Evolutionary conservation across 192 early-diverging fungal genomes (phyloP), one percentile per base, ranked within the genome.

Genomic region (Coemansia aciculifera): DNA sequence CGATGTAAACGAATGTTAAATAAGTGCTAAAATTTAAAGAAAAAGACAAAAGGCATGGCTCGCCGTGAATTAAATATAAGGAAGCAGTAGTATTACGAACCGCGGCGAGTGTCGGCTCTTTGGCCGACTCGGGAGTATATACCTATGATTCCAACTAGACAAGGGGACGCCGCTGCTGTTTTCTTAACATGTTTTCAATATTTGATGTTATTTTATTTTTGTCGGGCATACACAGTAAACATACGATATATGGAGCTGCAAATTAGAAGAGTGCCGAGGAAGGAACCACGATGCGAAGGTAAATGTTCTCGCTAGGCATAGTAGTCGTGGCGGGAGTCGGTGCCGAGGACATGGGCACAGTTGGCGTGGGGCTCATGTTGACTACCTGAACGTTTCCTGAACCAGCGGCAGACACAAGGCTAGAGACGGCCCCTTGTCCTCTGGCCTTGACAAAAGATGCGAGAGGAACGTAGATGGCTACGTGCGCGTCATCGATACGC

Each of bases 401-500:
- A 7, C 65, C 69, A 17, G 62, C 69, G 31, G 49, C 74, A 8
- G 75, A 77, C 4, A 66, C 42, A 51, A 77, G 60, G 59, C 64
- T 71, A 3, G 69, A 67, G 32, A 77, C 61, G 9, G 69, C 69
- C 0, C 65, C 19, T 49, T 71, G 61, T 34, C 61, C 42, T 39
- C 63, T 73, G 65, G 48, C 43, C 62, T 71, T 77, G 75, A 63
- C 63, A 29, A 77, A 48, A 17, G 75, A 63, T 19, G 52, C 59
- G 13, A 77, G 62, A n/a, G 75, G 75, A 27, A 77, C 69, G 36
- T 71, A 77, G 64, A 77, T 70, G 1, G 75, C 75, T 54, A 77
- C 60, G 32, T 71, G 68, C 3, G 36, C 51, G 34, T 66, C 61
- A 23, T 76, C 74, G 12, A 76, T 59, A 23, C 67, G 67, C 61